Evolutionary conservation across 306 rosid genomes (phyloP).

Genomic region (Vachellia pachyceras): DNA sequence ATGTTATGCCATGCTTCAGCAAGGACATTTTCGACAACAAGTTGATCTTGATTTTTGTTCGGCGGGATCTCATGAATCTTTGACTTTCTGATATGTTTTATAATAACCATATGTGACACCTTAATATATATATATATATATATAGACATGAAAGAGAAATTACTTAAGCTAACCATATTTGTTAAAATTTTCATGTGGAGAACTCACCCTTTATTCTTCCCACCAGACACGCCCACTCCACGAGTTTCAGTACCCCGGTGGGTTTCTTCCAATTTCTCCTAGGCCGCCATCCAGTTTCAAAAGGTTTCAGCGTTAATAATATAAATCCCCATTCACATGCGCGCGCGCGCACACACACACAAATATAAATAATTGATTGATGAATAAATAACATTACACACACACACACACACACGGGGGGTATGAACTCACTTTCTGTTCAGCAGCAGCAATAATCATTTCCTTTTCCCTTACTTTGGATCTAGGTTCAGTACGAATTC

Average conservation of each 20-base stretch:
- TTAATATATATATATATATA: too few species aligned
- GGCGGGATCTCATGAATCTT: neutral
- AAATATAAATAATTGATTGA: neutral
- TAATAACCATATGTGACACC: neutral
- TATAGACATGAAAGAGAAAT: neutral
- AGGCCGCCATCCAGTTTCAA: neutral
- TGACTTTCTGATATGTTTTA: neutral
- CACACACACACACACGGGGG: neutral
- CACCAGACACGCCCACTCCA: neutral
- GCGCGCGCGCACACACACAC: neutral
- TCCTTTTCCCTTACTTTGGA: neutral
- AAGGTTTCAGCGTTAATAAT: neutral
- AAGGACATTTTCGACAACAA: neutral
- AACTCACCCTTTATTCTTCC: neutral
- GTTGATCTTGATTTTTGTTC: neutral
- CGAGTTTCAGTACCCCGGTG: neutral
- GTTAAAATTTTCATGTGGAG: neutral
- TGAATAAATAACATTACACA: neutral
- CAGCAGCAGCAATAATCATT: neutral
- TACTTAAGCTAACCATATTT: neutral
- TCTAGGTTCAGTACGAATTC: neutral
- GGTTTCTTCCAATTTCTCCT: neutral
- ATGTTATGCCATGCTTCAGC: neutral
- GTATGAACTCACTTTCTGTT: neutral
- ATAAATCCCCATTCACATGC: neutral